These are phyloP conservation scores for Penicillium oxalicum DNA, from an alignment of 2,329 filamentous ascomycete genomes.

Conservation along the genomic window DNA sequence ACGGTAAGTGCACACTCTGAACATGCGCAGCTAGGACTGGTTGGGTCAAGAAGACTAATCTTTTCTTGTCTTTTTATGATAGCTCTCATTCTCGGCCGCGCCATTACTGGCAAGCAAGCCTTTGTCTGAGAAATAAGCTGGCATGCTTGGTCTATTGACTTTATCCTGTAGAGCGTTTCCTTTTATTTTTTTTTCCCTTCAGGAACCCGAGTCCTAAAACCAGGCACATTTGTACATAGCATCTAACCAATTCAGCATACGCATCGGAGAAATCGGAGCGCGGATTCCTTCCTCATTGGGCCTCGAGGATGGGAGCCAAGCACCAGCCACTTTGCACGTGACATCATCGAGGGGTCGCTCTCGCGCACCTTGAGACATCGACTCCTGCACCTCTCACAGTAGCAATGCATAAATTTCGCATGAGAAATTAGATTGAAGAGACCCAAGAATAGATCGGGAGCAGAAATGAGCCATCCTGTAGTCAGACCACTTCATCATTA, in stretches of 20 bases:
- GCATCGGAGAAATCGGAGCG: slow-evolving; percentile 4
- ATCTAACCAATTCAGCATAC: background rate
- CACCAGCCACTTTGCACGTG: slow-evolving; percentile 20
- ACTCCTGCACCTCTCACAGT: background rate
- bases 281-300: slow-evolving; percentile 12
- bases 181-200: background rate
- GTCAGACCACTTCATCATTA: background rate
- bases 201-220: background rate
- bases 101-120: slow-evolving; percentile 70
- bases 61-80: slow-evolving; percentile 22
- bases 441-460: background rate
- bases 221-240: background rate
- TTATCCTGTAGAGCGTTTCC: background rate
- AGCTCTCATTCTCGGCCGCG: slow-evolving; percentile 64
- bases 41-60: slow-evolving; percentile 38
- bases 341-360: slow-evolving; percentile 23
- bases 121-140: slow-evolving; percentile 53
- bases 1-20: slow-evolving; percentile 57
- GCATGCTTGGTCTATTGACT: background rate
- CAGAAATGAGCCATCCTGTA: background rate
- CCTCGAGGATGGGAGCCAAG: background rate
- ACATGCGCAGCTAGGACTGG: slow-evolving; percentile 18
- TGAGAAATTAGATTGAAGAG: background rate
- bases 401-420: background rate
- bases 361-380: slow-evolving; percentile 1